Evolutionary conservation across 352 stramenopile species (phyloP), one percentile per base, ranked within the genome.

Genomic region (Pelagophyceae sp.): DNA sequence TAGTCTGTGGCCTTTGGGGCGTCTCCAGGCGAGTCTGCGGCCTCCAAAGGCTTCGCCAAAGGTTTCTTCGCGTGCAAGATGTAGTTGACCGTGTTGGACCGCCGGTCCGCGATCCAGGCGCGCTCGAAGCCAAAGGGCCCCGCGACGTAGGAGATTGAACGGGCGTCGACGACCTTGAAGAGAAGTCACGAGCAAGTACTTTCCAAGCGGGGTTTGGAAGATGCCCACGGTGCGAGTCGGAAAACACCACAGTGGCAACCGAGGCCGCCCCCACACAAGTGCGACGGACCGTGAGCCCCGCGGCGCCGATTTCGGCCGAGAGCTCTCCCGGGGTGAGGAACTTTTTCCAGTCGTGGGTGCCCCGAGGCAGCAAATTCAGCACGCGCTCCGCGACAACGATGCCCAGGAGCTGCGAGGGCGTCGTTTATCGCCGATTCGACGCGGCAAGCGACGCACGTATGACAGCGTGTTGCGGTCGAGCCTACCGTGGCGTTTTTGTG

Each of bases 291-390:
- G 11, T 23, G 45, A 23, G 23, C 11, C 45, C 23, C 45, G 45
- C 11, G 23, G 45, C 45, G 11, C 45, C 11, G 45, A 54, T 11
- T 11, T 11, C 11, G 45, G 45, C 11, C 11, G 45, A 23, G 45
- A 54, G 45, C 11, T 11, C 11, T 11, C 11, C 11, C 11, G 45
- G 45, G 45, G 45, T 23, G 45, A 54, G 11, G 45, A 23, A 54
- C 61, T 87, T 88, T n/a, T 76, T n/a, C 84, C 83, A 88, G 67
- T 88, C 82, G 74, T 88, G 84, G 27, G 84, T 88, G 31, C 83
- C 82, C 23, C 75, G 64, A 19, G 83, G 83, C 51, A 88, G 58
- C 45, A 88, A 65, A n/a, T 82, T 71, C 20, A 82, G 38, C 40
- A 87, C 76, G 60, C 83, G 58, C 76, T 88, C 84, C 1, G 84